phyloP scores from a whole-genome alignment of 345 rosid species.

The Microthlaspi erraticum region DNA sequence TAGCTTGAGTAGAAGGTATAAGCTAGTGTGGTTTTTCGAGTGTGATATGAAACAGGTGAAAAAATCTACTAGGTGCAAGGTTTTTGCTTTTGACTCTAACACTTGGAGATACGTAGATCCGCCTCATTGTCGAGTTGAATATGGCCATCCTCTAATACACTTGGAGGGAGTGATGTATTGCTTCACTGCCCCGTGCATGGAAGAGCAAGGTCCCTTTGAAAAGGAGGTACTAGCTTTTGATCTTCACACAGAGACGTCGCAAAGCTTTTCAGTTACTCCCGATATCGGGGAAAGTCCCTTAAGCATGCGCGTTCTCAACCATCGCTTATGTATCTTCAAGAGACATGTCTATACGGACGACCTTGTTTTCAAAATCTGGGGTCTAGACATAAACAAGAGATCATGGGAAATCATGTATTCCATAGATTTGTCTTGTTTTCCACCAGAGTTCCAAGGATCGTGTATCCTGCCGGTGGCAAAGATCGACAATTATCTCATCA shows the following conservation, averaged over 20 bases:
- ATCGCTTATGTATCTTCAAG: constrained; percentile 26
- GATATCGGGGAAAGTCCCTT: background rate
- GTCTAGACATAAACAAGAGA: constrained; percentile 12
- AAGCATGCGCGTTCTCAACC: constrained; percentile 14
- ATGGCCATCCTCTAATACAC: constrained; percentile 6
- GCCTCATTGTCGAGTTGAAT: constrained; percentile 10
- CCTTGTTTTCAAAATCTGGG: background rate
- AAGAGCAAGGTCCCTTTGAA: background rate
- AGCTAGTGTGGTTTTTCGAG: constrained; percentile 22
- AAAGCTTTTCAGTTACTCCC: background rate
- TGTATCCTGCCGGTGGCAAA: background rate
- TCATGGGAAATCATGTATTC: constrained; percentile 24
- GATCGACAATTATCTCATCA: constrained; percentile 11
- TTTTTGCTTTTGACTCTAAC: constrained; percentile 31
- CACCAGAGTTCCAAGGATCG: background rate
- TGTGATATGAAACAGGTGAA: background rate
- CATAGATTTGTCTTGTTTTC: constrained; percentile 3
- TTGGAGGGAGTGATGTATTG: constrained; percentile 20
- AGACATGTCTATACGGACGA: background rate
- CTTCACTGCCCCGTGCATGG: too few species aligned
- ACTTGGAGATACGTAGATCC: constrained; percentile 18
- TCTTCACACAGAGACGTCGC: constrained; percentile 20
- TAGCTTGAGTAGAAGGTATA: background rate
- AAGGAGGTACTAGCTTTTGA: constrained; percentile 17
- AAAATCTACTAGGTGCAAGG: background rate